Evolutionary conservation across 768 basidiomycete species (phyloP).

Genomic region (Lactarius sp.): DNA sequence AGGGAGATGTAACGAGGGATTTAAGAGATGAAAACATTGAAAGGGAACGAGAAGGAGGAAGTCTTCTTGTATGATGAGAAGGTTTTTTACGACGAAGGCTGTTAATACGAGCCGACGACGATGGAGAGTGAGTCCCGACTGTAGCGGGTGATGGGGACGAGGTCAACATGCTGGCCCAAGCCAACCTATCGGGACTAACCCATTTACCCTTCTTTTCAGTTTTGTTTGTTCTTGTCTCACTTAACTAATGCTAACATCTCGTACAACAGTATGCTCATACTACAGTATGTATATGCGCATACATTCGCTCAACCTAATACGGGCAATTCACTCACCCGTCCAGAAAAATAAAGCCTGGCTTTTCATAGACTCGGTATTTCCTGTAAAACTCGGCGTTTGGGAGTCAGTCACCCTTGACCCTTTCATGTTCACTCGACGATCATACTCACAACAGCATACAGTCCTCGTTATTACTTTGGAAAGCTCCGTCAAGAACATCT

Average conservation of each 20-base stretch:
- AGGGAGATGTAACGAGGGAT: constrained; percentile 33
- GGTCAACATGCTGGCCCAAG: constrained; percentile 27
- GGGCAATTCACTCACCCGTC: background rate
- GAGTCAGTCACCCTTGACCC: constrained; percentile 47
- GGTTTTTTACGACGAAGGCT: constrained; percentile 24
- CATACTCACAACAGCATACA: constrained; percentile 30
- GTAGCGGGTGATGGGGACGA: constrained; percentile 26
- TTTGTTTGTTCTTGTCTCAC: background rate
- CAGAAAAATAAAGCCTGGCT: constrained; percentile 50
- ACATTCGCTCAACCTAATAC: constrained; percentile 1
- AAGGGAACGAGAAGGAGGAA: constrained; percentile 28
- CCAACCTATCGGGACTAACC: constrained; percentile 37
- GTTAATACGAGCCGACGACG: constrained; percentile 22
- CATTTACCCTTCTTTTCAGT: background rate
- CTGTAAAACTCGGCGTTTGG: constrained; percentile 62
- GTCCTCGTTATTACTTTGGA: constrained; percentile 62
- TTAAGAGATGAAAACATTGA: constrained; percentile 35
- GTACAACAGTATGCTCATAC: too few relatives aligned
- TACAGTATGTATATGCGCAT: constrained; percentile 4
- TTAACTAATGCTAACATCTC: background rate
- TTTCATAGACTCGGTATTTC: constrained; percentile 76
- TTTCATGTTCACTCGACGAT: background rate
- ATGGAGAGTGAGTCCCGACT: constrained; percentile 29
- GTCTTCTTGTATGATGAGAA: constrained; percentile 21
- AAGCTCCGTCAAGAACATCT: constrained; percentile 55